Conservation (phyloP, 306 rosid species). For the Prunus mongolica region DNA sequence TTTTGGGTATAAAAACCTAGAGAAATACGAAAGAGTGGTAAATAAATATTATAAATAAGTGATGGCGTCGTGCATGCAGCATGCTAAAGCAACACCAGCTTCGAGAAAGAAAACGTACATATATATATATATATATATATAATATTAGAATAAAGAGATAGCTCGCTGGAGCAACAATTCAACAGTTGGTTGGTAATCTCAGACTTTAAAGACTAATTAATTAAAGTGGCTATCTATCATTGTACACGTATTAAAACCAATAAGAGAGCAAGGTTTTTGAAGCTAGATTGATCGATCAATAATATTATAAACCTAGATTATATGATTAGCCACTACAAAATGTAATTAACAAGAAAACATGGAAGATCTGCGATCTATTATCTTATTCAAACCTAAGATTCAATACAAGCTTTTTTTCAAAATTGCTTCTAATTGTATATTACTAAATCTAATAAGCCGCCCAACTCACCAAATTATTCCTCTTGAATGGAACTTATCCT, state of each 20-base stretch:
- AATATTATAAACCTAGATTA: constrained; percentile 7
- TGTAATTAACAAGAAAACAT: no score
- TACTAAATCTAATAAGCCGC: constrained; percentile 31
- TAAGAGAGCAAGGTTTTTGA: not conserved
- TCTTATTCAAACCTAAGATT: constrained; percentile 36
- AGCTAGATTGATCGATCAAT: not conserved
- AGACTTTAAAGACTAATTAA: not conserved
- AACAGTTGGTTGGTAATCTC: not conserved
- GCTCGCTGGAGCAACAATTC: not conserved
- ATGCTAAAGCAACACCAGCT: not conserved
- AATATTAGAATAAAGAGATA: not conserved
- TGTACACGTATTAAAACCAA: constrained; percentile 12
- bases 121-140: not conserved
- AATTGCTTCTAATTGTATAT: constrained; percentile 24
- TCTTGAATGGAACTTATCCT: constrained; percentile 29
- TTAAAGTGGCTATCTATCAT: not conserved
- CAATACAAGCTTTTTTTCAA: constrained; percentile 24
- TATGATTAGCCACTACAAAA: constrained; percentile 6
- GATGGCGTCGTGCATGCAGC: constrained; percentile 4
- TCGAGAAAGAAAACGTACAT: no score
- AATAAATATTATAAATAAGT: no score
- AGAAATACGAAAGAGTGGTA: no score
- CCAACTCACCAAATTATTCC: constrained; percentile 57
- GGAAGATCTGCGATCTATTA: constrained; percentile 5
- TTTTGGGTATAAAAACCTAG: no score